Percentiles rank a stretch among this genome's conserved stretches.
Evolutionary conservation across 495 filamentous ascomycete genomes (phyloP).

Genomic region (Xylaria grammica): DNA sequence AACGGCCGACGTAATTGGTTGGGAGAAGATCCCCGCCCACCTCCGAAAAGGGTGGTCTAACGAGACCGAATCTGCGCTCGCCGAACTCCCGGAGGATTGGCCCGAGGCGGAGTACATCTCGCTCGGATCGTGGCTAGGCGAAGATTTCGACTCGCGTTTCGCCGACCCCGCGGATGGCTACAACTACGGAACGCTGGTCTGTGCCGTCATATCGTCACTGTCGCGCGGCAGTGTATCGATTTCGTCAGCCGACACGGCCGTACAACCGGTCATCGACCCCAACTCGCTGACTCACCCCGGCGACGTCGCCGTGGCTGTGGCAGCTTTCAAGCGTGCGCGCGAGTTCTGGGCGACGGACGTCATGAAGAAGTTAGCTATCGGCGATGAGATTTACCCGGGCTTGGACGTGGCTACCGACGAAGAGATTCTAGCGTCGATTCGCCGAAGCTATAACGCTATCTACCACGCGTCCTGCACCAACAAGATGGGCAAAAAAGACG

Average conservation of each 20-base stretch:
- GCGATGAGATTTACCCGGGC: constrained; percentile 55
- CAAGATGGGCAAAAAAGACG: constrained; percentile 53
- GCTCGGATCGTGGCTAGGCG: constrained; percentile 49
- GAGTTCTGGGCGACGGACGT: constrained; percentile 50
- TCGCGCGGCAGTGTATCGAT: constrained; percentile 63
- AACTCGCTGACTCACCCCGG: constrained; percentile 58
- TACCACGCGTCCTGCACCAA: constrained; percentile 57
- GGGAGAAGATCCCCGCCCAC: constrained; percentile 48
- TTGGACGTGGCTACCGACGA: constrained; percentile 48
- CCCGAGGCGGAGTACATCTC: constrained; percentile 60
- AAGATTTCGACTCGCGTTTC: constrained; percentile 43
- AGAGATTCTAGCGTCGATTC: constrained; percentile 49
- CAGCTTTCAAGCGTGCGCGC: constrained; percentile 60
- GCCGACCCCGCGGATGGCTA: constrained; percentile 28
- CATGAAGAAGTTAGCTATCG: constrained; percentile 42
- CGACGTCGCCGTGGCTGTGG: constrained; percentile 59
- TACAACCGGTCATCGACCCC: constrained; percentile 58
- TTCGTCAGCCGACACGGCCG: constrained; percentile 43
- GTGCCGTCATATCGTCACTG: constrained; percentile 46
- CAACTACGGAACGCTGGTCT: constrained; percentile 39
- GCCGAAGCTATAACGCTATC: constrained; percentile 44
- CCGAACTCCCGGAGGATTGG: constrained; percentile 56
- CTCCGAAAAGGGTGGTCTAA: constrained; percentile 25
- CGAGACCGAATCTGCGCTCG: constrained; percentile 39
- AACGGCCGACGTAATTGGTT: constrained; percentile 51